Evolutionary conservation across 2,329 filamentous ascomycete genomes (phyloP), one percentile per base, ranked within the genome.

Genomic region (Metarhizium sp.): DNA sequence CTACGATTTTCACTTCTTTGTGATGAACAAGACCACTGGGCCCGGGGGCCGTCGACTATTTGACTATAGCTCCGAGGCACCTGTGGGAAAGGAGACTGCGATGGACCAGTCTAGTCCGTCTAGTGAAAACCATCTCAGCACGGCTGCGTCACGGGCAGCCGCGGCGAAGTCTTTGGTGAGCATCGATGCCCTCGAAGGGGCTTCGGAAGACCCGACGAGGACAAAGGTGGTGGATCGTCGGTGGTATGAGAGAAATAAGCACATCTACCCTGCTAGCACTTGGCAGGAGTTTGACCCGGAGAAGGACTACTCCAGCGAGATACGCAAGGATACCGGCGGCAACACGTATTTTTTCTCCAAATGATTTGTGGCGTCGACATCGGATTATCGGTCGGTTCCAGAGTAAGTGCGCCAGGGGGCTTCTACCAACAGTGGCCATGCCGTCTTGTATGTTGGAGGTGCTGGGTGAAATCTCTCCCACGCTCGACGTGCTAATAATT

Each of bases 231-330:
- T 99, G 4, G 92, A 99, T 73, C 81, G 94, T 58, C 78, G 94
- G 58, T 99, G 94, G 94, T 99, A 96, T 69, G 91, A 96, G 75
- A 83, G 86, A 66, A 96, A 97, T 69, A 99, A 97, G 73, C 94
- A 99, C 71, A 97, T 99, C 56, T 99, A 92, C 69, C 94, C 94
- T 0, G 92, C 92, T 20, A 97, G 90, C 67, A 81, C 92, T 50
- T 99, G 94, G 94, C 90, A 92, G 63, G 88, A 95, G 59, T 99
- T 95, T 69, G 92, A 96, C 61, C 87, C 91, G 0, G 89, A 90
- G 58, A 89, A 88, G 70, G 88, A 96, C 64, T 95, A 95, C 73
- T 80, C 83, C 65, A 80, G 77, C 60, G 84, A 89, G 62, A 81
- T 92, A 43, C 82, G 89, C 63, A 88, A 90, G 65, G 94, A 99